Evolutionary conservation across 2,329 filamentous ascomycete species (phyloP), one percentile per base, ranked within the genome.

Genomic region (Chrysoporthe austroafricana): DNA sequence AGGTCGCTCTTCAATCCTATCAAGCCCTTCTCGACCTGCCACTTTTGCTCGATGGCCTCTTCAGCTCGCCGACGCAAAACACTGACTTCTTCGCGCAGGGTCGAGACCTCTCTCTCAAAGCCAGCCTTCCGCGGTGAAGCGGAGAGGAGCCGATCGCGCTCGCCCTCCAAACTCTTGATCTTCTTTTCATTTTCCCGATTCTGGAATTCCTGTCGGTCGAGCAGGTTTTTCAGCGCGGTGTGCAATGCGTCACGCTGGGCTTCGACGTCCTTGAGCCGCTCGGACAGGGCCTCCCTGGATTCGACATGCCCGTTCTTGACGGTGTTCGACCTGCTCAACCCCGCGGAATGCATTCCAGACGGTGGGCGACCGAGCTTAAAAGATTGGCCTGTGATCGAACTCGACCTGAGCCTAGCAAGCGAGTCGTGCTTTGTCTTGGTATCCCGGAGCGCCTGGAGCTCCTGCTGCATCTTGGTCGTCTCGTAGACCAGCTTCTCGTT

Each of bases 11-110:
- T 97, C 66, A 98, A 82, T 66, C 94, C 93, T 63, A 88, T 86
- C 1, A 98, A 83, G 21, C 93, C 93, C 80, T 96, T 96, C 79
- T 97, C 95, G 70, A 94, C 95, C 76, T 96, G 91, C 90, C 93
- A 98, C 79, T 98, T 98, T 75, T 97, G 92, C 75, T 97, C 93
- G 16, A 98, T 86, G 18, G 95, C 95, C 71, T 98, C 95, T 74
- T 99, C 95, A 42, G 95, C 95, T 64, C 96, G 89, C 70, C 90
- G 90, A 56, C 96, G 90, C 66, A 99, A 85, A 18, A 91, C 86
- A 63, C 91, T 92, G 70, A 99, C 91, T 77, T 99, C 96, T 34
- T 91, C 89, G 69, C 94, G 90, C 56, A 98, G 83, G 70, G 86
- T 90, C 1, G 86, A 84, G 7, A 98, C 92, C 75, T 98, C 95